Conservation (phyloP, 108 stramenopile species). For the Aurantiochytrium sp. region DNA sequence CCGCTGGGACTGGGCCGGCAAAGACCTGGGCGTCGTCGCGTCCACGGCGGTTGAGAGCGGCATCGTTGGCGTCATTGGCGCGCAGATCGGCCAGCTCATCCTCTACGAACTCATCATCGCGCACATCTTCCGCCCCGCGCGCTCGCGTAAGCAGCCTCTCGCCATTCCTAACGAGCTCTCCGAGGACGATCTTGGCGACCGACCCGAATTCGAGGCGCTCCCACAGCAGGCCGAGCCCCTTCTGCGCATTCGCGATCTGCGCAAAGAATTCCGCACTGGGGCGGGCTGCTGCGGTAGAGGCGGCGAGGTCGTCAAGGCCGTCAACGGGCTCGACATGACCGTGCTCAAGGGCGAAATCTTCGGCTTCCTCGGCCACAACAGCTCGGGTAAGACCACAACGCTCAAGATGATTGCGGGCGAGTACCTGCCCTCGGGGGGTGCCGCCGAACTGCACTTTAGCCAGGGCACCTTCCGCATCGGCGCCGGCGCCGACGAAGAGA, state of each 20-base stretch:
- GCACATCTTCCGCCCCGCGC: not conserved
- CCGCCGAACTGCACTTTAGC: constrained; percentile 33
- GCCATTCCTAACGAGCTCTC: not conserved
- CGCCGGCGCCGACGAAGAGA: not conserved
- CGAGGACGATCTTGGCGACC: not conserved
- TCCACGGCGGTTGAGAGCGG: not conserved
- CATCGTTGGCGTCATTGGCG: not conserved
- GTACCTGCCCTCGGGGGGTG: not conserved
- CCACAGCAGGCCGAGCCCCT: not conserved
- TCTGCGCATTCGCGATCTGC: not conserved
- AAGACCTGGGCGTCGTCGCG: not conserved
- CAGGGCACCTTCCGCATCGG: not conserved
- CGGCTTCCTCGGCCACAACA: constrained; percentile 63
- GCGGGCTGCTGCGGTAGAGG: not conserved
- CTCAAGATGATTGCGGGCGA: constrained; percentile 7
- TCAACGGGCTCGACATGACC: constrained; percentile 31
- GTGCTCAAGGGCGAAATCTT: constrained; percentile 43
- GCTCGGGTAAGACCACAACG: constrained; percentile 61
- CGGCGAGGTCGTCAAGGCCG: not conserved
- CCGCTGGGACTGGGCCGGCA: constrained; percentile 24
- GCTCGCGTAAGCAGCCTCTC: not conserved
- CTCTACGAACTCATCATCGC: not conserved
- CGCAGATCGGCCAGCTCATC: not conserved
- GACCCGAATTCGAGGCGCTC: not conserved
- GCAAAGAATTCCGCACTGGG: not conserved